Evolutionary conservation across 2,329 filamentous ascomycete species (phyloP), one percentile per base, ranked within the genome.

Genomic region (Colletotrichum sp.): DNA sequence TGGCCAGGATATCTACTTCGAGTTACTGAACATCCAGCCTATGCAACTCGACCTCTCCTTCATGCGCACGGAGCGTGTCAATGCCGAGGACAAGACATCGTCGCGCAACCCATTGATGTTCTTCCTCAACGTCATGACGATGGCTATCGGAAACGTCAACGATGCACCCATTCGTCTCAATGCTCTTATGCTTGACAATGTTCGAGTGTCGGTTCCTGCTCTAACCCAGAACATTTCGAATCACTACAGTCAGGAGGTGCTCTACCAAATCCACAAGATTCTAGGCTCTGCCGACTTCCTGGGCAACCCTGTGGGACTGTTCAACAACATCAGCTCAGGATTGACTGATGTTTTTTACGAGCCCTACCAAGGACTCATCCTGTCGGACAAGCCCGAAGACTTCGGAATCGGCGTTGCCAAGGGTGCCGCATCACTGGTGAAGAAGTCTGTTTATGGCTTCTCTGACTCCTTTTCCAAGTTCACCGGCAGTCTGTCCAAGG

Each of bases 341-440:
- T 95, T 99, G 69, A 96, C 95, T 24, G 97, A 98, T 83, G 98
- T 99, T 83, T 99, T 99, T 88, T 99, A 99, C 88, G 98, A 99
- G 84, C 97, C 97, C 49, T 99, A 99, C 86, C 97, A 99, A 87
- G 95, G 98, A 26, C 92, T 99, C 65, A 98, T 99, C 84, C 95
- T 98, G 90, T 98, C 96, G 1, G 97, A 99, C 84, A 92, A 95
- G 79, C 98, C 97, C 3, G 96, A 99, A 84, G 96, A 99, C 79
- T 93, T 99, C 71, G 98, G 97, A 24, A 89, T 98, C 55, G 97
- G 97, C 21, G 98, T 99, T 78, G 98, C 97, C 44, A 98, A 98
- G 85, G 97, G 97, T 52, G 97, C 98, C 13, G 96, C 96, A 1
- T 98, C 95, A 78, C 99, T 99, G 82, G 95, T 98, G 79, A 99